These are phyloP conservation scores for Komagataella kurtzmanii DNA, from an alignment of 805 yeast species.

Conservation along the genomic window DNA sequence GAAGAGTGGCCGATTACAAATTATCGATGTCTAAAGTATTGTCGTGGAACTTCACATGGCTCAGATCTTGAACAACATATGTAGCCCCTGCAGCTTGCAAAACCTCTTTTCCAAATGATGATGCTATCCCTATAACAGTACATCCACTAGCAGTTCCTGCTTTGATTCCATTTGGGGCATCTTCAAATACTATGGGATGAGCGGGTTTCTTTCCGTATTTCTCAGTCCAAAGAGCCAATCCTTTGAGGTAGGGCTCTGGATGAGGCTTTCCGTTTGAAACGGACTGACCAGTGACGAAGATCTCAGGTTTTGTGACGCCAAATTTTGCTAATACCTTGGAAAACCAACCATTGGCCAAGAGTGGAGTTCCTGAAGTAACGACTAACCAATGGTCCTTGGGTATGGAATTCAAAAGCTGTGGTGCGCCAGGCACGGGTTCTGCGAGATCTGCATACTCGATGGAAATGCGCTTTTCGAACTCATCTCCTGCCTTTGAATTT, in stretches of 20 bases:
- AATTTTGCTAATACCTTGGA: constrained; percentile 41
- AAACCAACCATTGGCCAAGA: constrained; percentile 73
- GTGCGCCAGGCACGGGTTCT: constrained; percentile 65
- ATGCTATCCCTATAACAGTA: constrained; percentile 69
- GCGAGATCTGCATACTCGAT: constrained; percentile 63
- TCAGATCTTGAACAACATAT: constrained; percentile 65
- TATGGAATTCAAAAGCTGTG: constrained; percentile 42
- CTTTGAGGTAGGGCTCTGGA: constrained; percentile 69
- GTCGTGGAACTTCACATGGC: constrained; percentile 33
- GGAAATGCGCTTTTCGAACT: constrained; percentile 56
- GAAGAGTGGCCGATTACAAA: constrained; percentile 8
- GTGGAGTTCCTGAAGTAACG: constrained; percentile 74
- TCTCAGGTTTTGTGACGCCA: constrained; percentile 38
- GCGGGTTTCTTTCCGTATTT: constrained; percentile 12
- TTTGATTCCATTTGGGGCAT: constrained; percentile 78
- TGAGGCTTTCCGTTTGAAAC: constrained; percentile 75
- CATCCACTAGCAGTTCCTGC: constrained; percentile 84
- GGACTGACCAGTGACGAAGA: constrained; percentile 73
- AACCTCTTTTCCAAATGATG: constrained; percentile 58
- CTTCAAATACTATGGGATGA: constrained; percentile 63
- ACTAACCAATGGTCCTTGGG: constrained; percentile 68
- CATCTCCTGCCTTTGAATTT: constrained; percentile 37
- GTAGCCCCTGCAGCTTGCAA: constrained; percentile 71
- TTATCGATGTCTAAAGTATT: constrained; percentile 21
- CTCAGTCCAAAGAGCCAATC: constrained; percentile 33